Evolutionary conservation across 2,329 filamentous ascomycete species (phyloP), one percentile per base, ranked within the genome.

Genomic region (Fusarium albosuccineum): DNA sequence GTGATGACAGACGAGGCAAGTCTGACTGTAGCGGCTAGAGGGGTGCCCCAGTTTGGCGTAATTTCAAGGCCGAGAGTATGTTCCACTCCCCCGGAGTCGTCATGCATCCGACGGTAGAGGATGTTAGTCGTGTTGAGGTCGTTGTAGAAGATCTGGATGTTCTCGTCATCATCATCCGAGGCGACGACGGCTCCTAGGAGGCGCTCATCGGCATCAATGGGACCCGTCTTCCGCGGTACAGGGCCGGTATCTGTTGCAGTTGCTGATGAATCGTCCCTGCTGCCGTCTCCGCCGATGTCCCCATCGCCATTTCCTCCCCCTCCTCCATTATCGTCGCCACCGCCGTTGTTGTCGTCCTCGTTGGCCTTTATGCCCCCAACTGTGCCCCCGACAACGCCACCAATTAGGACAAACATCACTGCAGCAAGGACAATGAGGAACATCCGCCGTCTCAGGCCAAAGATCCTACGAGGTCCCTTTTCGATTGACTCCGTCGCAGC

Each of bases 81-180:
- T 16, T 66, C 57, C 13, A 42, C 22, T 13, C 53, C 55, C 41
- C 61, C 57, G 9, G 48, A 16, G 27, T 62, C 62, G 17, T 61
- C 46, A 26, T 57, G 37, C 27, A 71, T 37, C 27, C 59, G 54
- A 9, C 60, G 60, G 36, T 70, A 71, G 36, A 57, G 52, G 27
- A 71, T 67, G 29, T 44, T 46, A 6, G 57, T 60, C 11, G 66
- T 58, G 34, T 61, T 48, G 45, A 71, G 64, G 42, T 68, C 66
- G 42, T 70, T 70, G 59, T 68, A 71, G 57, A 72, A 71, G 16
- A 72, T 40, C 5, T 68, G 61, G 2, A 67, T 37, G 36, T 68
- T 66, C 27, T 64, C 53, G 10, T 61, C 39, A 9, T 64, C 52
- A 37, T 51, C 52, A 29, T 60, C 59, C 9, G 36, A 36, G 44